Conservation (phyloP, 2,329 filamentous ascomycete genomes). For the Aspergillus bombycis region DNA sequence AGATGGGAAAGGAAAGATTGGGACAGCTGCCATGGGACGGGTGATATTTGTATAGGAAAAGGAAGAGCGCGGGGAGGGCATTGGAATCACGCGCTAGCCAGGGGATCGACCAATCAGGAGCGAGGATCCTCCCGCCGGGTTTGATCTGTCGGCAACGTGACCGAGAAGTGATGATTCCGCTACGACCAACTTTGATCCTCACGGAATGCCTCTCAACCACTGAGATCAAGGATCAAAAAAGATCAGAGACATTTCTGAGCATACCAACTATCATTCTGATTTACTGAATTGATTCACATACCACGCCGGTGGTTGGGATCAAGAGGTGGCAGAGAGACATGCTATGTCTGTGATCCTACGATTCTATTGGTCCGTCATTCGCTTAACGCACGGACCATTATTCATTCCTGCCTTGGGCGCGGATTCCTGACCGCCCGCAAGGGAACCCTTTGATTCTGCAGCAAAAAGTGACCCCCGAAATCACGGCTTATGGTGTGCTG, state of each 20-base stretch:
- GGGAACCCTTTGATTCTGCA: slow-evolving; percentile 29
- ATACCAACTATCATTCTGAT: slow-evolving; percentile 18
- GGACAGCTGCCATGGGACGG: slow-evolving; percentile 31
- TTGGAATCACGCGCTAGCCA: slow-evolving; percentile 43
- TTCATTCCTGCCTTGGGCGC: slow-evolving; percentile 13
- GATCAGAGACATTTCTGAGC: slow-evolving; percentile 21
- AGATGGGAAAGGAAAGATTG: slow-evolving; percentile 28
- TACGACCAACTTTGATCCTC: slow-evolving; percentile 29
- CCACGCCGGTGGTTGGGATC: slow-evolving; percentile 38
- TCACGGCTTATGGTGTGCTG: slow-evolving; percentile 36
- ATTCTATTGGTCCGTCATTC: slow-evolving; percentile 40
- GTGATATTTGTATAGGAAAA: slow-evolving; percentile 46
- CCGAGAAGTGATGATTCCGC: slow-evolving; percentile 31
- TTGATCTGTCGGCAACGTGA: slow-evolving; percentile 34
- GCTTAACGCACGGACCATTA: slow-evolving; percentile 35
- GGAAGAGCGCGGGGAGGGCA: slow-evolving; percentile 29
- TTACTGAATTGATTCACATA: slow-evolving; percentile 20
- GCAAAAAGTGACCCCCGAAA: slow-evolving; percentile 33
- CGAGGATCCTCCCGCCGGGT: slow-evolving; percentile 30
- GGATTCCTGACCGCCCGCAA: slow-evolving; percentile 19
- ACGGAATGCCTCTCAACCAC: slow-evolving; percentile 22
- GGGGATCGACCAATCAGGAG: slow-evolving; percentile 41
- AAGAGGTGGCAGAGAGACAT: slow-evolving; percentile 32
- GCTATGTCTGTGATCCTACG: slow-evolving; percentile 41
- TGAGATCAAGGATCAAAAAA: slow-evolving; percentile 21